Conservation (phyloP, 805 yeast genomes). For the Huiozyma sinensis region DNA sequence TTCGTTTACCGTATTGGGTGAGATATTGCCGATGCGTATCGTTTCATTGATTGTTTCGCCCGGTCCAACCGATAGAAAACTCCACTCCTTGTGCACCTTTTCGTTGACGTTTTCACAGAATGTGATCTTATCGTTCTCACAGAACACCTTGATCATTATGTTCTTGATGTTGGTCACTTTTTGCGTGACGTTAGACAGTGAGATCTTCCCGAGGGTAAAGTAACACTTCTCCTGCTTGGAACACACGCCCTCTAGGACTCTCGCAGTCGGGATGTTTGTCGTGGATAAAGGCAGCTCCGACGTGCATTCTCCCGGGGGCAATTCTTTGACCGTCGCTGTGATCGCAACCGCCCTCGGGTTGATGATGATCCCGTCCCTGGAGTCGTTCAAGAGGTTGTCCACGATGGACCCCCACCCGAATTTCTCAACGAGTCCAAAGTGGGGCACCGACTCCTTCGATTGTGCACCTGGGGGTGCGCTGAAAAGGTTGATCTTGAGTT, state of each 20-base stretch:
- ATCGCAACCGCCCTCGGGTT: conserved; percentile 72
- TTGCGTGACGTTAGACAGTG: conserved; percentile 8
- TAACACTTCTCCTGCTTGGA: conserved; percentile 52
- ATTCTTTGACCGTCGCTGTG: conserved; percentile 62
- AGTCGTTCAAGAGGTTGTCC: conserved; percentile 66
- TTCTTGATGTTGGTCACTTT: conserved; percentile 15
- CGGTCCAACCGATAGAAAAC: conserved; percentile 59
- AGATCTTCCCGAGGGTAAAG: conserved; percentile 41
- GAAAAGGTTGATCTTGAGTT: conserved; percentile 58
- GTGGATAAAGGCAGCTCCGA: not conserved
- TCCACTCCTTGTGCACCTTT: conserved; percentile 43
- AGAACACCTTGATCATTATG: conserved; percentile 19
- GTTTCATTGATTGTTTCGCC: conserved; percentile 66
- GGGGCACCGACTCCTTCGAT: not conserved
- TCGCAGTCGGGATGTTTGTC: conserved; percentile 39
- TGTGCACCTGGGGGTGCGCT: conserved; percentile 35
- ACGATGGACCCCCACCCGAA: conserved; percentile 82
- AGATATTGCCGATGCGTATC: conserved; percentile 52
- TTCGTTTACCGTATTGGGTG: conserved; percentile 37
- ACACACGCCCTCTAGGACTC: conserved; percentile 13
- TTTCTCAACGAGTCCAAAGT: conserved; percentile 24
- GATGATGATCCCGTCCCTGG: conserved; percentile 65
- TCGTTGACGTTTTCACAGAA: conserved; percentile 67
- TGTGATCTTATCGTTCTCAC: conserved; percentile 36
- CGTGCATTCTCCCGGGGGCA: conserved; percentile 24